phyloP scores from a whole-genome alignment of 2,329 filamentous ascomycete genomes.

The Lasiodiplodia gonubiensis region DNA sequence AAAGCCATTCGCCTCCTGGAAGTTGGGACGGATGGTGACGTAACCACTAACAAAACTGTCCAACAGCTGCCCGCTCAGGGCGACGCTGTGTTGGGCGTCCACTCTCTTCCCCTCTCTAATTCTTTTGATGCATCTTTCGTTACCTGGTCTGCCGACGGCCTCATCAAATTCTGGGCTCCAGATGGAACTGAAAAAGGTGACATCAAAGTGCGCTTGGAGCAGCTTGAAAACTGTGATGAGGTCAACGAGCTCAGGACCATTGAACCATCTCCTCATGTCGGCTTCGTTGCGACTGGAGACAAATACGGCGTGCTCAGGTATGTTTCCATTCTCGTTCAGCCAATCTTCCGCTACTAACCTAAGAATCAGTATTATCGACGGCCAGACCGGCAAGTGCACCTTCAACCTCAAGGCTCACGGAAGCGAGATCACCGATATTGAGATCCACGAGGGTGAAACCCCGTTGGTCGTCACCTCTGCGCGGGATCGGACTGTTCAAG shows the following conservation, averaged over 20 bases:
- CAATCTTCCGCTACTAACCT: not conserved
- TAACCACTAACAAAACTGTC: constrained; percentile 40
- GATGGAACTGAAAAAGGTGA: constrained; percentile 71
- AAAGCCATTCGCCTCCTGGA: constrained; percentile 70
- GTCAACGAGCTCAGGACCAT: constrained; percentile 64
- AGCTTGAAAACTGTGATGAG: constrained; percentile 55
- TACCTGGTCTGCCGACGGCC: constrained; percentile 85
- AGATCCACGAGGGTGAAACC: constrained; percentile 67
- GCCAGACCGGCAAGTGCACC: constrained; percentile 63
- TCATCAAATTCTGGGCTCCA: constrained; percentile 80
- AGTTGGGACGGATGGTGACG: constrained; percentile 52
- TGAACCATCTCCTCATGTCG: constrained; percentile 65
- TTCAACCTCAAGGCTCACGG: constrained; percentile 85
- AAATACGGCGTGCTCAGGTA: constrained; percentile 78
- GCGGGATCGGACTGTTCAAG: constrained; percentile 87
- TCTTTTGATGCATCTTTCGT: constrained; percentile 73
- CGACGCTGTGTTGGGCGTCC: constrained; percentile 72
- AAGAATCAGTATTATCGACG: constrained; percentile 65
- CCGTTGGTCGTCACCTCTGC: constrained; percentile 81
- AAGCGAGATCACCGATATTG: constrained; percentile 82
- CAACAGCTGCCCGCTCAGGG: constrained; percentile 62
- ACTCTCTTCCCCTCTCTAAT: constrained; percentile 66
- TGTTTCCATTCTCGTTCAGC: constrained; percentile 30
- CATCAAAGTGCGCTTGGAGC: constrained; percentile 72
- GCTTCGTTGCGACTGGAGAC: constrained; percentile 81